phyloP scores from a whole-genome alignment of 2,329 filamentous ascomycete species.

The Eutypa lata region DNA sequence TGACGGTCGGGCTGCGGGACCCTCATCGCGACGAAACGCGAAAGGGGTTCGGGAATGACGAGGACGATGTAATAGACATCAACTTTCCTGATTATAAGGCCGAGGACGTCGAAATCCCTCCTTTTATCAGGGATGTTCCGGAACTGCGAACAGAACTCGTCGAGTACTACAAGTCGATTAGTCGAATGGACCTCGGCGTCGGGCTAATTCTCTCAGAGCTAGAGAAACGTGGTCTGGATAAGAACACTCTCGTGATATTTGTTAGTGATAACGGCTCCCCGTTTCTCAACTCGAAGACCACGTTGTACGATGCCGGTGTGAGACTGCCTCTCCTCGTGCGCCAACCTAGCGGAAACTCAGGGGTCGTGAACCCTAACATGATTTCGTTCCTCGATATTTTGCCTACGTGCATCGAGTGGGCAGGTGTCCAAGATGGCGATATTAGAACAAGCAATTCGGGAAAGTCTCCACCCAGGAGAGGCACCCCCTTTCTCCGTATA shows the following conservation, averaged over 20 bases:
- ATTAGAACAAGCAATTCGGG: slow-evolving; percentile 8
- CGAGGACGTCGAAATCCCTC: slow-evolving; percentile 36
- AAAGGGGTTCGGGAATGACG: slow-evolving; percentile 41
- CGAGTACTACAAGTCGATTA: slow-evolving; percentile 40
- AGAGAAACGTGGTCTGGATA: slow-evolving; percentile 3
- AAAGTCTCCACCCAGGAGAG: slow-evolving; percentile 19
- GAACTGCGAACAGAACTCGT: slow-evolving; percentile 39
- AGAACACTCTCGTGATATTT: slow-evolving; percentile 23
- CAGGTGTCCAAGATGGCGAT: slow-evolving; percentile 10
- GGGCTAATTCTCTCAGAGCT: slow-evolving; percentile 37
- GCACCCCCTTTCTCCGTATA: slow-evolving; percentile 37
- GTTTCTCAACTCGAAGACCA: slow-evolving; percentile 50
- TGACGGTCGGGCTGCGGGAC: slow-evolving; percentile 45
- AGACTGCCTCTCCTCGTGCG: slow-evolving; percentile 40
- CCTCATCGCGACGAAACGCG: slow-evolving; percentile 41
- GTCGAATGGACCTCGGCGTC: slow-evolving; percentile 39
- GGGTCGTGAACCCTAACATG: slow-evolving; percentile 38
- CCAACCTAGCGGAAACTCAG: slow-evolving; percentile 23
- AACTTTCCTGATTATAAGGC: slow-evolving; percentile 22
- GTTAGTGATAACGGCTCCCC: slow-evolving; percentile 47
- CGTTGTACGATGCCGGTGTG: slow-evolving; percentile 45
- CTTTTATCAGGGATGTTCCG: slow-evolving; percentile 37
- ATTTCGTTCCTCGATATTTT: slow-evolving; percentile 45
- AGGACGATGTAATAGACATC: slow-evolving; percentile 20
- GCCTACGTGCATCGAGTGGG: slow-evolving; percentile 42